Evolutionary conservation across 345 rosid species (phyloP), one percentile per base, ranked within the genome.

Genomic region (Corymbia maculata): DNA sequence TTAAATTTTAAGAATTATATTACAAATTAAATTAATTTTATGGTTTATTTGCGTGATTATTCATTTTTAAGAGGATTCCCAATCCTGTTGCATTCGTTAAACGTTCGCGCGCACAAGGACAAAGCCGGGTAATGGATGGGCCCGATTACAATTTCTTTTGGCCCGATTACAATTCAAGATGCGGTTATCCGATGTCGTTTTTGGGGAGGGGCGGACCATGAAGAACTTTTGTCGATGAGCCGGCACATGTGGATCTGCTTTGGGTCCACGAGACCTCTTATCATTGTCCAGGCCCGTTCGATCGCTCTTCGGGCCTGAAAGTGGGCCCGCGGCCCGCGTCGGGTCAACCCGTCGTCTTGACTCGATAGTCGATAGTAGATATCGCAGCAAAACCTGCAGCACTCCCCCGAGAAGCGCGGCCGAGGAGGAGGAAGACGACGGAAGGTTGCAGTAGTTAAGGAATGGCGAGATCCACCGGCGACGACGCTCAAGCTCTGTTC

Each of bases 401-500:
- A 5, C 49, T 75, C 9, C 14, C 19, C 82, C 82, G 82, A 19
- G 82, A 15, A 59, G 68, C 49, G 26, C 9, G 82, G 82, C 13
- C 19, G 84, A 75, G 84, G 84, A 75, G 1, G 82, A 36, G 9
- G 82, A 15, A 15, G 55, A 53, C 4, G 59, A 55, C 4, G 26
- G n/a, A 61, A 14, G 49, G 13, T 8, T 19, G 49, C 26, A 19
- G 82, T 12, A 75, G 68, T 13, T 13, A 45, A 19, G 87, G 87
- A 85, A 93, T 93, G 94, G 92, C 51, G 87, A 90, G 90, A 90
- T 89, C 94, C 53, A 90, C 93, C 13, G 88, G 90, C 90, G 92
- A 89, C 66, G 93, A 93, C 13, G 91, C 92, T 13, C 92, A 88
- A 66, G 93, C 94, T 57, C 94, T 93, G 52, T 85, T 93, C 88